Conservation (phyloP, 441 rosid species). For the Omphalea diandra region DNA sequence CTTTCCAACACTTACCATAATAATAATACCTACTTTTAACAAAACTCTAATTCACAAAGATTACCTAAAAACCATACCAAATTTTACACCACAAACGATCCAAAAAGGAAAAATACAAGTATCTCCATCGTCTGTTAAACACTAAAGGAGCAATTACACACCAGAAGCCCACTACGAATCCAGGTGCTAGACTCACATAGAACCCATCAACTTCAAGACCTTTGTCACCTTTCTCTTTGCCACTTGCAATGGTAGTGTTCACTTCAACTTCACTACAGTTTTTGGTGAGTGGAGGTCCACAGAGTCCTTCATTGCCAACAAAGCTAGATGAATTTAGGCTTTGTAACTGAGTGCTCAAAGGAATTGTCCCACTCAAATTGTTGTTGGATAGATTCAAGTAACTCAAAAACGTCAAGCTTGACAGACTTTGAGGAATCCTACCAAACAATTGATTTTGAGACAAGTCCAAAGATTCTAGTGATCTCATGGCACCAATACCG, state of each 20-base stretch:
- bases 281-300: too few relatives aligned
- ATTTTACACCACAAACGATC: not conserved
- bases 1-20: too few relatives aligned
- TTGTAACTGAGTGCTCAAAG: slow-evolving; percentile 26
- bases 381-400: slow-evolving; percentile 23
- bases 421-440: too few relatives aligned
- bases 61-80: not conserved
- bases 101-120: not conserved
- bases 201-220: not conserved
- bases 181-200: slow-evolving; percentile 10
- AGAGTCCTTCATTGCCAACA: slow-evolving; percentile 1
- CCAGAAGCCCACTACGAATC: slow-evolving; percentile 30
- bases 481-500: slow-evolving; percentile 11
- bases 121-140: not conserved
- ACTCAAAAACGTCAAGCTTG: too few relatives aligned
- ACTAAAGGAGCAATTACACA: slow-evolving; percentile 6
- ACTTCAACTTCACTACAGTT: not conserved
- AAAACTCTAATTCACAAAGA: too few relatives aligned
- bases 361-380: slow-evolving; percentile 21
- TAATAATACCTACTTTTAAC: too few relatives aligned
- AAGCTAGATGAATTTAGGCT: slow-evolving; percentile 16
- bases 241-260: not conserved
- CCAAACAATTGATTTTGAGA: too few relatives aligned
- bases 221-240: not conserved
- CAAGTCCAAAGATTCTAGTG: too few relatives aligned